phyloP scores from a whole-genome alignment of 345 rosid genomes.

The Murraya koenigii region DNA sequence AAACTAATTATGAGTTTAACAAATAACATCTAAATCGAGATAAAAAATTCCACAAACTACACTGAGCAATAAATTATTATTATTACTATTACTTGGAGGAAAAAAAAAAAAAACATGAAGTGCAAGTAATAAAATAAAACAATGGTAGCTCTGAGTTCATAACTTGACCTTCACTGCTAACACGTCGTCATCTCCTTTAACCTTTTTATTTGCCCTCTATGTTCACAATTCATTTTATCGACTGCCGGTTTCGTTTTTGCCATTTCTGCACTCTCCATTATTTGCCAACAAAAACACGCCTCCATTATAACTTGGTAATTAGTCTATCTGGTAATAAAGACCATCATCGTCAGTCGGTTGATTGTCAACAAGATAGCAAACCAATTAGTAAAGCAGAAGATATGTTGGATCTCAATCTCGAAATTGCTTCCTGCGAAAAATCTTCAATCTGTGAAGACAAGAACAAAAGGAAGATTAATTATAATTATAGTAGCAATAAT shows the following conservation, averaged over 20 bases:
- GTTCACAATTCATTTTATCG: neutral
- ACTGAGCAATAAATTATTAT: too few species aligned
- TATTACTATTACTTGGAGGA: too few species aligned
- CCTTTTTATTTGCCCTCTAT: constrained; percentile 18
- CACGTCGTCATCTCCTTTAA: constrained; percentile 38
- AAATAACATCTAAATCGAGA: too few species aligned
- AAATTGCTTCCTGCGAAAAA: constrained; percentile 31
- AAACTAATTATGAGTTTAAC: too few species aligned
- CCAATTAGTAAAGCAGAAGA: neutral
- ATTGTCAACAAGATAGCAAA: too few species aligned
- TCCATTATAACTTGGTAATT: too few species aligned
- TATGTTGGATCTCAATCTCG: constrained; percentile 77
- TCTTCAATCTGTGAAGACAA: constrained; percentile 19
- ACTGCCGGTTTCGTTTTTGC: neutral
- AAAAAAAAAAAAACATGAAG: too few species aligned
- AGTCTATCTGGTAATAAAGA: too few species aligned
- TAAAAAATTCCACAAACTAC: too few species aligned
- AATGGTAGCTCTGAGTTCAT: neutral
- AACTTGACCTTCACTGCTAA: constrained; percentile 25
- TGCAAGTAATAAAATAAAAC: neutral
- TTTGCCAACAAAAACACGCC: neutral
- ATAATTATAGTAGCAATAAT: neutral
- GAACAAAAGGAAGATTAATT: neutral
- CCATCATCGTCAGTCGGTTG: too few species aligned
- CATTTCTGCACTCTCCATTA: constrained; percentile 11